Base-by-base conservation (phyloP, 805 yeast genomes). In the Candida arabinofermentans region DNA sequence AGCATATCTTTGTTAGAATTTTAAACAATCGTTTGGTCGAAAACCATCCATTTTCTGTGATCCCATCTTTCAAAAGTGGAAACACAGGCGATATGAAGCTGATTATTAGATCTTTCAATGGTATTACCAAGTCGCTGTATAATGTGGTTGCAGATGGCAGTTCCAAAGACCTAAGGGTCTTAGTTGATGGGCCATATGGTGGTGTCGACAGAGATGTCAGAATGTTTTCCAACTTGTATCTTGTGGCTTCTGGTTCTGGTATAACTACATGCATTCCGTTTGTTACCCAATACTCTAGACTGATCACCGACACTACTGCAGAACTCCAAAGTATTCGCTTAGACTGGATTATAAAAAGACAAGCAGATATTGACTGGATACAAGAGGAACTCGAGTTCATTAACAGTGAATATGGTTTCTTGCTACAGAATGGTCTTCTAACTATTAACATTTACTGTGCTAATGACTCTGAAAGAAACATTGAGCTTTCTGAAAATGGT, bases 151-250 rank as follows among this genome's bases (percentile, higher is more conserved):
- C 68, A 8, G 62, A 63, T 9, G 53, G 51, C 18, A 47, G 55
- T 0, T 38, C 51, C 3, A 48, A 52, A 13, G 47, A 61, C 0
- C 30, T 57, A 38, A 60, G 59, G 26, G 71, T 73, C 1, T 53
- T 74, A 16, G 37, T 58, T n/a, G 83, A 77, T 50, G 83, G 83
- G 1, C 80, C 83, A 4, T 77, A 75, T 44, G 82, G 83, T 14
- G 82, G 81, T 1, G 49, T 70, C 36, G 49, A 63, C 13, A 64
- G 83, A 51, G 73, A 74, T 45, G 56, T 62, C 5, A 48, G 65
- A 17, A 56, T 73, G 1, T 77, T 77, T 51, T 72, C 72, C 34
- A 65, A 69, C 34, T 57, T 72, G 7, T 53, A 63, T 8, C 50
- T 76, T 19, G 16, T 74, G 2, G 59, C 75, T 18, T 60, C 76